Base-by-base conservation (phyloP, 1,139 yeast genomes). In the Pichia sp. region DNA sequence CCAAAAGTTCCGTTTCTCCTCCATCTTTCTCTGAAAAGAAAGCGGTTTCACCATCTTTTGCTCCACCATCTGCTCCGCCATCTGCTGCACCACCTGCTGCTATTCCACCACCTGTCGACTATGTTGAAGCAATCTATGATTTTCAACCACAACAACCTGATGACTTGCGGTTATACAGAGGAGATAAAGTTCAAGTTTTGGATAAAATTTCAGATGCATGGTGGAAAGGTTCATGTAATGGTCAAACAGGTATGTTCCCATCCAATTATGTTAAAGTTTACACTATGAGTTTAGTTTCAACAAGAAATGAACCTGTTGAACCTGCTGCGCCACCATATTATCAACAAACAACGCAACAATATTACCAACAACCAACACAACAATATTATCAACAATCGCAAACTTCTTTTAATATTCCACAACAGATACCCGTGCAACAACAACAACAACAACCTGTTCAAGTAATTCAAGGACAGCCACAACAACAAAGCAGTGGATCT, bases 181-280 rank as follows among this genome's bases (percentile, higher is more conserved):
- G 93, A 37, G 91, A 82, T 49, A 76, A 73, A 55, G 62, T 91
- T 41, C 74, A 74, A 30, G 74, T 91, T 7, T 48, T 76, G 6
- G 95, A 88, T 57, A 86, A 78, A 58, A 70, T 83, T 45, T 85
- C 93, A 18, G 72, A 74, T 31, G 93, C 88, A 59, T 89, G 98
- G 97, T 88, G 93, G 87, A 81, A 77, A 59, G 97, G 98, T 33
- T 50, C 62, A 31, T 59, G 68, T 13, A 72, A 75, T 32, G 75
- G 76, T 33, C 61, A 63, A 21, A 73, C 74, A 8, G 98, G 98
- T 21, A 80, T 89, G 54, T 89, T 91, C 67, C 98, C 98, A 6
- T 69, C 93, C 2, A 87, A 87, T 61, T 91, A 91, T 58, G 94
- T 87, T 11, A 31, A 27, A 14, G n/a, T 20, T 4, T 38, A 19